Evolutionary conservation across 768 basidiomycete species (phyloP), one percentile per base, ranked within the genome.

Genomic region (Basidioascus undulatus): DNA sequence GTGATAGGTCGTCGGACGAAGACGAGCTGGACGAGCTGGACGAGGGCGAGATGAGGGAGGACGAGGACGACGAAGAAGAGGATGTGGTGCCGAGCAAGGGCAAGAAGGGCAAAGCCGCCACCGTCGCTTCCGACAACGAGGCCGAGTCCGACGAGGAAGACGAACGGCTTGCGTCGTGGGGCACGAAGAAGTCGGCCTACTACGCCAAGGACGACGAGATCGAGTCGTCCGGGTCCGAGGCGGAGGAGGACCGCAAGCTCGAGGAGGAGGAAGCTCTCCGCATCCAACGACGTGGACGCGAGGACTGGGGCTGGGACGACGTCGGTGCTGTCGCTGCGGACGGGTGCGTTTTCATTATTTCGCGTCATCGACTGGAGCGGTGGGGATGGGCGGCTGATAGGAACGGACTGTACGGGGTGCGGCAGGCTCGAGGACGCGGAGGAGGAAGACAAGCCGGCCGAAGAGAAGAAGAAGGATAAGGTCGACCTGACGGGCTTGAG

Each of bases 151-250:
- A 36, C 24, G 42, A 42, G n/a, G 48, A 45, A 24, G 40, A 44
- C 8, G 47, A 49, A n/a, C n/a, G 16, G 41, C 41, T 21, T 49
- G 49, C 46, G 42, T 40, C 6, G 41, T 46, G 3, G 42, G 27
- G 2, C 43, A 47, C 20, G 45, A 34, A 40, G 23, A 42, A 43
- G 24, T 36, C 41, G n/a, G 32, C 32, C 13, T 44, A 42, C 13
- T 31, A 37, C 2, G 20, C 51, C 4, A 30, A n/a, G 3, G 47
- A 46, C 0, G 36, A 26, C 12, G 53, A 54, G 27, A 49, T 39
- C 9, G 49, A 46, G 4, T 8, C 47, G 15, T 44, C 30, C 7
- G 37, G 43, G 8, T 41, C 32, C 6, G 33, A 42, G 21, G 28
- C 26, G 8, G 44, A 44, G 37, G 2, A n/a, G 15, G 44, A 47